Percentiles rank a stretch among this genome's conserved stretches.
Evolutionary conservation across 345 rosid species (phyloP).

Genomic region (Barbarea vulgaris): DNA sequence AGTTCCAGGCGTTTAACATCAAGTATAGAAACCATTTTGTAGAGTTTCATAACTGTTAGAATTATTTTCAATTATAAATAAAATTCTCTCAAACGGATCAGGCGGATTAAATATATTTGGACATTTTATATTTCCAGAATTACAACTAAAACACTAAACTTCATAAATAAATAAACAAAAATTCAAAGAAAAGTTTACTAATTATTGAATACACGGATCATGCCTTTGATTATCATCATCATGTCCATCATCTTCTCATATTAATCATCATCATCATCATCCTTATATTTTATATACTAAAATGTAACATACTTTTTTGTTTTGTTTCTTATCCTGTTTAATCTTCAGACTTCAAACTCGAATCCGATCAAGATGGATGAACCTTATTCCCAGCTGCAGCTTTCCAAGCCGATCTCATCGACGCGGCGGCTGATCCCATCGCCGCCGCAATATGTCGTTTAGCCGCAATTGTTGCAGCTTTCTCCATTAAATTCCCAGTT

Average conservation of each 20-base stretch:
- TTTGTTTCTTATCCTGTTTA: neutral
- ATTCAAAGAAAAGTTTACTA: no score
- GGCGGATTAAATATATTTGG: no score
- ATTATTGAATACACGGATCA: neutral
- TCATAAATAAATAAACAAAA: no score
- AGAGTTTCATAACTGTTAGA: no score
- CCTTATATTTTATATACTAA: no score
- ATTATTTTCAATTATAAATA: no score
- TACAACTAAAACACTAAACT: no score
- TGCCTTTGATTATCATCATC: neutral
- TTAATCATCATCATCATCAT: neutral
- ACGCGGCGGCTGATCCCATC: slow-evolving; percentile 70
- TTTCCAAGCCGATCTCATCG: slow-evolving; percentile 81
- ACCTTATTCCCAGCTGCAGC: slow-evolving; percentile 62
- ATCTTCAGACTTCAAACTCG: neutral
- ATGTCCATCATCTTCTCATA: no score
- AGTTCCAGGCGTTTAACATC: no score
- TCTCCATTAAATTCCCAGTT: slow-evolving; percentile 61
- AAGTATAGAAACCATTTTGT: no score
- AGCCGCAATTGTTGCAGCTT: slow-evolving; percentile 65
- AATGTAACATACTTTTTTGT: neutral
- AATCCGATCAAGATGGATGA: slow-evolving; percentile 64
- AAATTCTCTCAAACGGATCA: no score
- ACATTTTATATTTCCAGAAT: no score
- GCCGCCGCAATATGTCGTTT: slow-evolving; percentile 78